These are phyloP conservation scores for Psilocybe cyanescens DNA, from an alignment of 768 basidiomycete genomes.

Conservation along the genomic window DNA sequence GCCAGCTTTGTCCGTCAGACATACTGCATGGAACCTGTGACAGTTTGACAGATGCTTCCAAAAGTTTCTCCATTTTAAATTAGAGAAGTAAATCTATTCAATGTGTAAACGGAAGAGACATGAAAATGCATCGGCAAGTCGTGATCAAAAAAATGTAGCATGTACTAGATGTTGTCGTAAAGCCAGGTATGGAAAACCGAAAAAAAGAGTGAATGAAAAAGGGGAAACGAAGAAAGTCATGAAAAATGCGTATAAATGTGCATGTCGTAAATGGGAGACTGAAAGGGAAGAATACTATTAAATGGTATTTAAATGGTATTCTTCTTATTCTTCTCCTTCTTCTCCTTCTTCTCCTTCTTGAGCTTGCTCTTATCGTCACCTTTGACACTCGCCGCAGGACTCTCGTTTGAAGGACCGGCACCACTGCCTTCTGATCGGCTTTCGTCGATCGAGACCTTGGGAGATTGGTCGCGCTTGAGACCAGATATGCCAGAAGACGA, in stretches of 20 bases:
- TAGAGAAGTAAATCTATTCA: neutral
- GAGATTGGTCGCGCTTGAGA: conserved; percentile 55
- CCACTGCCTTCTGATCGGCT: conserved; percentile 45
- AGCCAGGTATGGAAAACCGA: neutral
- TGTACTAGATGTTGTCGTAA: conserved; percentile 9
- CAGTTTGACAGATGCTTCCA: conserved; percentile 12
- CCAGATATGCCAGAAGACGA: conserved; percentile 52
- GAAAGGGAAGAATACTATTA: conserved; percentile 26
- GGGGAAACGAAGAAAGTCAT: conserved; percentile 1
- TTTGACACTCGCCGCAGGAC: conserved; percentile 57
- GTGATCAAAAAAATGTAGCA: conserved; percentile 13
- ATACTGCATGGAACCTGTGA: conserved; percentile 15
- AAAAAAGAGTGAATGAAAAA: neutral
- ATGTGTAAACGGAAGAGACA: conserved; percentile 6
- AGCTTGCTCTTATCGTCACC: conserved; percentile 56
- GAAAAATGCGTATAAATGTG: conserved; percentile 10
- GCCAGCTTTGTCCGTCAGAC: conserved; percentile 8
- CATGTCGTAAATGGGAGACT: conserved; percentile 28
- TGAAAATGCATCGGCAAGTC: conserved; percentile 13
- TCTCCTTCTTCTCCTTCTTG: conserved; percentile 59
- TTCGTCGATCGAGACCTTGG: conserved; percentile 51
- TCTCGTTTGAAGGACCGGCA: conserved; percentile 45
- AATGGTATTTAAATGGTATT: conserved; percentile 32
- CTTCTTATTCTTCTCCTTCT: conserved; percentile 63
- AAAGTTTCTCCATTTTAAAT: conserved; percentile 3